Conservation (phyloP, 257 asterid species). For the Solanum bulbocastanum region DNA sequence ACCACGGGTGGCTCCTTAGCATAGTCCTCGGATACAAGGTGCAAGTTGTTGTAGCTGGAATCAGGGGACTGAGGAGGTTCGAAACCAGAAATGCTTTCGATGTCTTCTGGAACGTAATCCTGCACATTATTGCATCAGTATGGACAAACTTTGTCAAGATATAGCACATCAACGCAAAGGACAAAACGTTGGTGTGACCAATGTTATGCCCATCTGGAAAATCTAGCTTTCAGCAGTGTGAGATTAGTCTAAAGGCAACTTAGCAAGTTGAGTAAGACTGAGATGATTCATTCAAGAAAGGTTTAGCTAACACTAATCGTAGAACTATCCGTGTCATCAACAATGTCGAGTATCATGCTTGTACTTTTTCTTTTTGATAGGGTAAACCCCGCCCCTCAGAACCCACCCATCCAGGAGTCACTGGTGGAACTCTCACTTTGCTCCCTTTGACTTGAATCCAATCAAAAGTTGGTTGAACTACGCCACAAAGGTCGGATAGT, state of each 20-base stretch:
- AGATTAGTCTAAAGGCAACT: not conserved
- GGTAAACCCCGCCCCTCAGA: not conserved
- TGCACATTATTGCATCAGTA: slow-evolving; percentile 21
- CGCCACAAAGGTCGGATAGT: not conserved
- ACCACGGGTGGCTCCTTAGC: slow-evolving; percentile 90
- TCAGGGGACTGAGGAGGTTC: slow-evolving; percentile 95
- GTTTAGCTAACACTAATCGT: not conserved
- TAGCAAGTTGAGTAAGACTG: not conserved
- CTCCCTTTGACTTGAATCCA: not conserved
- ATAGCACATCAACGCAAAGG: not conserved
- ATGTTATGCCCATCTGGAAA: not conserved
- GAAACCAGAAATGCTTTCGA: slow-evolving; percentile 80
- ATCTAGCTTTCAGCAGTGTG: not conserved
- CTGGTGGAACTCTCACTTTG: not conserved
- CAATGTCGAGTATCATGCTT: not conserved
- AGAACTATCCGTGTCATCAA: not conserved
- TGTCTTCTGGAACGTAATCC: slow-evolving; percentile 91
- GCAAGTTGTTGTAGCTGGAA: slow-evolving; percentile 66
- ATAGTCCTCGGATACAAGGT: slow-evolving; percentile 66
- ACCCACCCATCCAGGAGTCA: not conserved
- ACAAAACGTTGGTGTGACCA: not conserved
- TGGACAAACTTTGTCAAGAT: not conserved
- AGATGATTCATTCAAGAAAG: not conserved
- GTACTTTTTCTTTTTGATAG: not conserved
- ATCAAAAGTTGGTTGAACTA: not conserved